phyloP scores from a whole-genome alignment of 495 filamentous ascomycete genomes.

The Lasiosphaeriaceae sp. region DNA sequence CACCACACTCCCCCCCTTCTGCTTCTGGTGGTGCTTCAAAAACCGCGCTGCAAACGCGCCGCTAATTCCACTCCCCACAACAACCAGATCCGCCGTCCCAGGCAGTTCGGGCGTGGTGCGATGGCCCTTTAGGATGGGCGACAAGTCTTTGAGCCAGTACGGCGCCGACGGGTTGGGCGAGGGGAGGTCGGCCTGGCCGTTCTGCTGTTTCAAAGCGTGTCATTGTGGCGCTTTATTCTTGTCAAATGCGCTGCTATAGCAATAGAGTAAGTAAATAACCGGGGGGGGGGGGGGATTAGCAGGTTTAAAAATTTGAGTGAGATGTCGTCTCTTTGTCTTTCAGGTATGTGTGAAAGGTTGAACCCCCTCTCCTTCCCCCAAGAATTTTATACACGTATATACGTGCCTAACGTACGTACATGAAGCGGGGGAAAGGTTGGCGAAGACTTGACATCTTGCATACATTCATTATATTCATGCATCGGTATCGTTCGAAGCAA shows the following conservation, averaged over 20 bases:
- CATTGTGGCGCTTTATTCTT: background rate
- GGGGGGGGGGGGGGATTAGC: too few relatives aligned
- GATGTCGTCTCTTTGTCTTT: too few relatives aligned
- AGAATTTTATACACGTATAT: too few relatives aligned
- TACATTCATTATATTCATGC: too few relatives aligned
- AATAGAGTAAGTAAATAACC: too few relatives aligned
- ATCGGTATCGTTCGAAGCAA: too few relatives aligned
- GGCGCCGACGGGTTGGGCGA: conserved; percentile 55
- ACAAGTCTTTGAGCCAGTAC: conserved; percentile 68
- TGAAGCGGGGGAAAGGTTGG: too few relatives aligned
- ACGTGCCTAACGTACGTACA: too few relatives aligned
- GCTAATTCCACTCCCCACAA: conserved; percentile 72
- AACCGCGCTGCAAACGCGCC: conserved; percentile 63
- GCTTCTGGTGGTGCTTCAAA: conserved; percentile 33
- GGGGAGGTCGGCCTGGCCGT: conserved; percentile 42
- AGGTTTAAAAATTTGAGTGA: too few relatives aligned
- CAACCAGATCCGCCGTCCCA: conserved; percentile 56
- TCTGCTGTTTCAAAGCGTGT: background rate
- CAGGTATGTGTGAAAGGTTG: too few relatives aligned
- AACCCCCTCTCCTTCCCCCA: too few relatives aligned
- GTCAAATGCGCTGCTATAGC: background rate
- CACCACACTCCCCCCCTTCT: conserved; percentile 43
- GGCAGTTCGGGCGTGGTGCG: conserved; percentile 60
- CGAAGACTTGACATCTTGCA: too few relatives aligned
- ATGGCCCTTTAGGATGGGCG: conserved; percentile 54